These are phyloP conservation scores for Holtermanniella nyarrowii DNA, from an alignment of 768 basidiomycete species.

Conservation along the genomic window DNA sequence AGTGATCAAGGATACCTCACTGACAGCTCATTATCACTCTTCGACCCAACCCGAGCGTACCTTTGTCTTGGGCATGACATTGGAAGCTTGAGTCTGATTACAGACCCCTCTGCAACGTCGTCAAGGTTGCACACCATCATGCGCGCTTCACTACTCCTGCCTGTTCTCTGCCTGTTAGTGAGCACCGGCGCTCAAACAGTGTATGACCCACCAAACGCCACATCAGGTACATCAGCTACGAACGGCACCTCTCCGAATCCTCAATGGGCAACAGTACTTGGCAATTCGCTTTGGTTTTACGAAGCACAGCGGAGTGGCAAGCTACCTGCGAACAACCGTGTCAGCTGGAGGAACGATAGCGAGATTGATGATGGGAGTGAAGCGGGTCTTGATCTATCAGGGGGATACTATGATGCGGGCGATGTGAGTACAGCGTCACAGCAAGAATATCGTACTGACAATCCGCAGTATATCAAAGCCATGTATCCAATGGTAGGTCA, in stretches of 20 bases:
- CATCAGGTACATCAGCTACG: conserved; percentile 16
- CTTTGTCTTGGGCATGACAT: too few species aligned
- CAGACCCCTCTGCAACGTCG: too few species aligned
- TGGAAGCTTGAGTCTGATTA: too few species aligned
- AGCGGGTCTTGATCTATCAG: conserved; percentile 61
- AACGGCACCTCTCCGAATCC: conserved; percentile 48
- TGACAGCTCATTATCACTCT: too few species aligned
- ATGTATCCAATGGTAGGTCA: conserved; percentile 68
- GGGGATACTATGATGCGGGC: conserved; percentile 90
- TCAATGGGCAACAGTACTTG: conserved; percentile 74
- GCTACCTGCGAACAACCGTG: conserved; percentile 58
- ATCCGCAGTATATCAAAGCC: conserved; percentile 71
- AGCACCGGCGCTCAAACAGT: neutral
- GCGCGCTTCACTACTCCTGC: neutral
- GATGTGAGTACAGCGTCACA: conserved; percentile 37
- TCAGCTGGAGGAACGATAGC: conserved; percentile 79
- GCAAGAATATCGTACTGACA: neutral
- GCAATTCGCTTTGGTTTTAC: conserved; percentile 75
- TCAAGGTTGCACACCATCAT: neutral
- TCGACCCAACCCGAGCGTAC: too few species aligned
- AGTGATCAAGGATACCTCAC: too few species aligned
- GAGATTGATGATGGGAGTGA: conserved; percentile 65
- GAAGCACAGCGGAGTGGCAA: conserved; percentile 80
- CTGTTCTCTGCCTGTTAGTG: neutral
- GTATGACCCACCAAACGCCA: conserved; percentile 26